These are phyloP conservation scores for Aurinia saxatilis DNA, from an alignment of 345 rosid genomes.

Conservation along the genomic window DNA sequence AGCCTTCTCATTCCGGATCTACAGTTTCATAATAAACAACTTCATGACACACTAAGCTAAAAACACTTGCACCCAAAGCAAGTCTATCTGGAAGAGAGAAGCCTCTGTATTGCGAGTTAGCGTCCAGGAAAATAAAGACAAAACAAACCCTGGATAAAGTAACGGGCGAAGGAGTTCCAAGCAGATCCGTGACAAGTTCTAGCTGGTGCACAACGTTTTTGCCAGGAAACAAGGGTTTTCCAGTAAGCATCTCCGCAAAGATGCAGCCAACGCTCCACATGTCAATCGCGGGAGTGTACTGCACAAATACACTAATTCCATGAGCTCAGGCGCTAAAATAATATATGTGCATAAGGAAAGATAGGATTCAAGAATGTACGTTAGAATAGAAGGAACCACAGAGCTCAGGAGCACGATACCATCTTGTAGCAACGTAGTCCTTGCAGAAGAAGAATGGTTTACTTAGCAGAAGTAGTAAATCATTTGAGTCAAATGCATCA, in stretches of 20 bases:
- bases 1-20: conserved; percentile 97
- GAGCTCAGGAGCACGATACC: conserved; percentile 99
- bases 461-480: no score
- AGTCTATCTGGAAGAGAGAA: conserved; percentile 26
- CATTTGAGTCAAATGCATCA: not conserved
- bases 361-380: conserved; percentile 30
- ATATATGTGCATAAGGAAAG: not conserved
- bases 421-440: conserved; percentile 99
- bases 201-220: conserved; percentile 90
- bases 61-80: conserved; percentile 24
- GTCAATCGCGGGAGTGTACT: conserved; percentile 98
- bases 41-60: conserved; percentile 13
- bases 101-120: conserved; percentile 28
- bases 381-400: conserved; percentile 94
- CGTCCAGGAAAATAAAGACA: conserved; percentile 18
- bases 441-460: conserved; percentile 28
- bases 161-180: conserved; percentile 82
- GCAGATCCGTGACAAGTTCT: conserved; percentile 91
- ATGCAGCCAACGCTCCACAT: conserved; percentile 99
- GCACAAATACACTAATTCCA: conserved; percentile 28
- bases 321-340: not conserved
- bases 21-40: conserved; percentile 31
- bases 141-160: conserved; percentile 74
- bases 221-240: conserved; percentile 92
- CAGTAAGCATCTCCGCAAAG: conserved; percentile 88